Conservation (phyloP, 345 rosid species). For the Citrus mangshanensis region DNA sequence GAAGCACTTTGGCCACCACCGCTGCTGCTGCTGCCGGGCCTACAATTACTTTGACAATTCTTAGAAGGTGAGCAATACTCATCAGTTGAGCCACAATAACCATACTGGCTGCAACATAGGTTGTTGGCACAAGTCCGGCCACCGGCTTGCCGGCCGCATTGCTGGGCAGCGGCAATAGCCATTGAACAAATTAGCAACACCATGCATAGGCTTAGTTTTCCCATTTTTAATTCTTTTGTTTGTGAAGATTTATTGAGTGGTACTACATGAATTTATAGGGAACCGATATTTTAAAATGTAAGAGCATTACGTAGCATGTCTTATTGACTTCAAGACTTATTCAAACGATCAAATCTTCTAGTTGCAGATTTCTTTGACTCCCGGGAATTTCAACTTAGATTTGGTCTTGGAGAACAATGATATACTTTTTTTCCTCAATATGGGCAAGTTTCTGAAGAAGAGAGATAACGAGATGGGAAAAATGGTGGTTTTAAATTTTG, state of each 20-base stretch:
- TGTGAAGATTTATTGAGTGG: background rate
- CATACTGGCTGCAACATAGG: slow-evolving; percentile 24
- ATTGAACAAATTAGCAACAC: background rate
- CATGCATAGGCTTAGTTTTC: background rate
- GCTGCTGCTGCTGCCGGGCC: background rate
- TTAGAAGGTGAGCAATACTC: slow-evolving; percentile 21
- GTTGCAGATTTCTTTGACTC: background rate
- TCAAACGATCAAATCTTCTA: background rate
- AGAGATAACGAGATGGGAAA: too few species aligned
- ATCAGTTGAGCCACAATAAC: slow-evolving; percentile 24
- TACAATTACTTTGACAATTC: slow-evolving; percentile 25
- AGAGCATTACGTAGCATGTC: too few species aligned
- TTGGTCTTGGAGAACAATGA: background rate
- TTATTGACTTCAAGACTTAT: background rate
- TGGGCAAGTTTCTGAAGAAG: background rate
- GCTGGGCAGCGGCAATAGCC: background rate
- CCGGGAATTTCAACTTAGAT: background rate
- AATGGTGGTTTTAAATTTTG: too few species aligned
- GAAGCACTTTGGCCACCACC: slow-evolving; percentile 27
- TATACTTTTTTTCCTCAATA: background rate
- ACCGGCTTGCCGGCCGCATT: slow-evolving; percentile 21
- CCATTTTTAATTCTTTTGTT: background rate
- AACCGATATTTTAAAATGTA: background rate
- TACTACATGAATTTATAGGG: background rate
- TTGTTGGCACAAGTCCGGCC: slow-evolving; percentile 21